phyloP scores from a whole-genome alignment of 768 basidiomycete genomes.

The Lactarius hatsudake region DNA sequence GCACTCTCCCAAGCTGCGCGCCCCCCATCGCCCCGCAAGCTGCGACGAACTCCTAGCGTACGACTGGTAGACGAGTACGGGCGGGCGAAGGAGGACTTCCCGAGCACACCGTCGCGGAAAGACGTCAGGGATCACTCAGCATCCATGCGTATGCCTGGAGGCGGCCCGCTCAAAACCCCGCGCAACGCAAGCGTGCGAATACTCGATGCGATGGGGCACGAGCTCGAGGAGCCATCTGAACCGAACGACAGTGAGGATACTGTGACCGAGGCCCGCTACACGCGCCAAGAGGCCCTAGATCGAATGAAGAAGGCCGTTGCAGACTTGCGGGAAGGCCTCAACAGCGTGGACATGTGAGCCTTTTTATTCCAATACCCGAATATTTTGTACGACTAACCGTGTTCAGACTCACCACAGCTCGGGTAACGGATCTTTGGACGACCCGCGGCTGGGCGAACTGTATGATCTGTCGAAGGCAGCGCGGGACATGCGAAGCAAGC shows the following conservation, averaged over 20 bases:
- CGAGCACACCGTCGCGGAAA: slow-evolving; percentile 25
- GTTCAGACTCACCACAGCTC: slow-evolving; percentile 36
- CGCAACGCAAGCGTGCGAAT: slow-evolving; percentile 51
- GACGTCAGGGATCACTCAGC: slow-evolving; percentile 28
- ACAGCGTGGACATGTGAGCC: slow-evolving; percentile 55
- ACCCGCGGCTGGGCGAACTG: slow-evolving; percentile 48
- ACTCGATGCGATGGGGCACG: slow-evolving; percentile 68
- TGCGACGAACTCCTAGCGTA: slow-evolving; percentile 51
- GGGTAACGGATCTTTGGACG: slow-evolving; percentile 38
- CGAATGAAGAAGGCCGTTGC: slow-evolving; percentile 58
- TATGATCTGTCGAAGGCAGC: slow-evolving; percentile 53
- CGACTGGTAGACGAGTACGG: slow-evolving; percentile 75
- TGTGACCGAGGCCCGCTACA: slow-evolving; percentile 31
- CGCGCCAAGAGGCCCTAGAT: slow-evolving; percentile 51
- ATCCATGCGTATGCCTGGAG: slow-evolving; percentile 21
- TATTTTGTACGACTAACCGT: slow-evolving; percentile 14
- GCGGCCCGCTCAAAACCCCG: slow-evolving; percentile 28
- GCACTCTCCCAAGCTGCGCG: not conserved
- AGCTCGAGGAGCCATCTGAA: slow-evolving; percentile 41
- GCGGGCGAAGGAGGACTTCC: slow-evolving; percentile 11
- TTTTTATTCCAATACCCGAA: slow-evolving; percentile 15
- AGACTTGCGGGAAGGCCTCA: slow-evolving; percentile 54
- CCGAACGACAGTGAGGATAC: slow-evolving; percentile 29
- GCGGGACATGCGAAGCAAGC: slow-evolving; percentile 46
- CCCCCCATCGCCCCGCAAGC: slow-evolving; percentile 35